Percentiles rank a stretch among this genome's conserved stretches.
Conservation (phyloP, 2,329 filamentous ascomycete species). For the Cordyceps javanica region DNA sequence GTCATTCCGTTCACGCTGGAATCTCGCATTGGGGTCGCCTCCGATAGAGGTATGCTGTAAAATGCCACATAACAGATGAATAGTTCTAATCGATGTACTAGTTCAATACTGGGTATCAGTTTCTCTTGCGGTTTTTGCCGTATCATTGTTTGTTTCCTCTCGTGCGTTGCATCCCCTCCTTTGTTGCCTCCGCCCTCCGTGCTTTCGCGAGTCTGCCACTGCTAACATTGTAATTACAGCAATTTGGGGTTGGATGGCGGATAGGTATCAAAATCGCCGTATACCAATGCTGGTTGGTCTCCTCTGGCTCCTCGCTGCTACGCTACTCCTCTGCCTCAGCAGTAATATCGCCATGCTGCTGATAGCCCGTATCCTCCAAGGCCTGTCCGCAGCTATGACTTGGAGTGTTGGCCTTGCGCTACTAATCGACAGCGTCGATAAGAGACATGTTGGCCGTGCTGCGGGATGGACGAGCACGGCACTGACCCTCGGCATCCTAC, state of each 20-base stretch:
- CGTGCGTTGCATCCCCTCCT: conserved; percentile 22
- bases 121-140: conserved; percentile 28
- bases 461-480: conserved; percentile 29
- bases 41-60: conserved; percentile 16
- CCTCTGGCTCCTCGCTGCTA: conserved; percentile 23
- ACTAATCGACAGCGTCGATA: conserved; percentile 28
- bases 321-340: conserved; percentile 26
- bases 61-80: neutral
- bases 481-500: conserved; percentile 26
- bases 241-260: conserved; percentile 30
- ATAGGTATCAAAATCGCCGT: conserved; percentile 26
- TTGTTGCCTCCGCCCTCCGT: neutral
- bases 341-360: conserved; percentile 26
- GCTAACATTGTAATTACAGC: conserved; percentile 19
- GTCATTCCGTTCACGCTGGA: conserved; percentile 27
- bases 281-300: conserved; percentile 29
- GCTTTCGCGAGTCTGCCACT: too few relatives aligned
- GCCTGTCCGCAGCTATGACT: conserved; percentile 27
- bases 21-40: conserved; percentile 20
- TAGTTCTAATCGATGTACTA: neutral
- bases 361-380: conserved; percentile 27
- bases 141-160: conserved; percentile 24
- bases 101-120: conserved; percentile 32
- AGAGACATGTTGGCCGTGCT: conserved; percentile 25
- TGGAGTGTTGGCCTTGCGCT: conserved; percentile 32